phyloP scores from a whole-genome alignment of 2,329 filamentous ascomycete species.

The Colletotrichum liriopes region DNA sequence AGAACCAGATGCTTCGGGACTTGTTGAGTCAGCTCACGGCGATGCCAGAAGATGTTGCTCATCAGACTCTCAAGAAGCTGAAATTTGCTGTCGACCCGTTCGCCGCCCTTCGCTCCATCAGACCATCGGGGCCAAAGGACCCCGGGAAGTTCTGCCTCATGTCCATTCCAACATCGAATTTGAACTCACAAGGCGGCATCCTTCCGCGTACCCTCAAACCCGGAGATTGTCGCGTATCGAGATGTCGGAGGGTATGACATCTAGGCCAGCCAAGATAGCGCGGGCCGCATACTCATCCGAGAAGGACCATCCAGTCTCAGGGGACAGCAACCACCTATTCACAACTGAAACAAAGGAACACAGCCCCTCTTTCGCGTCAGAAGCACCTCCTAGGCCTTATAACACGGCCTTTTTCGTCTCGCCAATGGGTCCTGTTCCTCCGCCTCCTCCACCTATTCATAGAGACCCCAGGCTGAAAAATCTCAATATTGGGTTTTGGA shows the following conservation, averaged over 20 bases:
- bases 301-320: conserved; percentile 4
- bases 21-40: conserved; percentile 45
- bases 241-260: background rate
- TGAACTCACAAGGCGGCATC: conserved; percentile 33
- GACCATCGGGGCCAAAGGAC: conserved; percentile 19
- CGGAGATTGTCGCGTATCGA: background rate
- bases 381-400: conserved; percentile 17
- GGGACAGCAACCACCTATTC: background rate
- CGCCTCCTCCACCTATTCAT: conserved; percentile 27
- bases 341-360: background rate
- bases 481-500: conserved; percentile 54
- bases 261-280: conserved; percentile 29
- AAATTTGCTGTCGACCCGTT: conserved; percentile 45
- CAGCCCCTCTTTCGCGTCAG: background rate
- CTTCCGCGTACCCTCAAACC: conserved; percentile 31
- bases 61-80: conserved; percentile 44
- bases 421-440: conserved; percentile 44
- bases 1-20: conserved; percentile 46
- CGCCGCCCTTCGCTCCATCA: conserved; percentile 32
- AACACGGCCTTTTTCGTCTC: conserved; percentile 41
- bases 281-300: conserved; percentile 19
- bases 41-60: conserved; percentile 44
- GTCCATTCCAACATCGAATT: conserved; percentile 37
- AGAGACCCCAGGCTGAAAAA: conserved; percentile 48
- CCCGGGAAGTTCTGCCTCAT: conserved; percentile 28